These are phyloP conservation scores for Chiua virens DNA, from an alignment of 768 basidiomycete species.

Conservation along the genomic window DNA sequence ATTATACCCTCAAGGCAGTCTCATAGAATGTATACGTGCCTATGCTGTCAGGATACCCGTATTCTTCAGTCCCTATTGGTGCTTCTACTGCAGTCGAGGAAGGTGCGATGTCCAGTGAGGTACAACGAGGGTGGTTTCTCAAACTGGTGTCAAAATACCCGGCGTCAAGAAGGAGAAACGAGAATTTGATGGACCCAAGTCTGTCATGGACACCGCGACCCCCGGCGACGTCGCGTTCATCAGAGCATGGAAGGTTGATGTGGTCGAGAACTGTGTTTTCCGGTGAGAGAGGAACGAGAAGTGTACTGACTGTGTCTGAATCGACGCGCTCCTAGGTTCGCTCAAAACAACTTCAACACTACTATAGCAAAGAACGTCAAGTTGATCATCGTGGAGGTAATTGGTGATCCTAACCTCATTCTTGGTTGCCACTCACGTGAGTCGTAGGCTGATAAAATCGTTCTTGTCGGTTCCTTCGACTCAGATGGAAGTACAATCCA, in stretches of 20 bases:
- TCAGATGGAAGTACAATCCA: constrained; percentile 81
- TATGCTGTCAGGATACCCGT: constrained; percentile 90
- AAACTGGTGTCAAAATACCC: constrained; percentile 64
- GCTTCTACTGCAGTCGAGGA: constrained; percentile 81
- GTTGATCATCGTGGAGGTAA: constrained; percentile 87
- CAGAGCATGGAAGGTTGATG: constrained; percentile 90
- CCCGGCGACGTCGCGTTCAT: constrained; percentile 83
- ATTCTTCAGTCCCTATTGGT: constrained; percentile 92
- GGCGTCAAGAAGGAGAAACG: constrained; percentile 77
- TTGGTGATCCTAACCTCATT: constrained; percentile 1
- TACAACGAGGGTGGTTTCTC: constrained; percentile 76
- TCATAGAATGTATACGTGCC: constrained; percentile 84
- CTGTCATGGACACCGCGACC: constrained; percentile 79
- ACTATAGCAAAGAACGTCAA: constrained; percentile 90
- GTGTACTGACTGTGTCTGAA: neutral
- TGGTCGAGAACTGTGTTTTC: constrained; percentile 89
- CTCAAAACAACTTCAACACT: constrained; percentile 84
- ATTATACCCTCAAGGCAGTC: constrained; percentile 89
- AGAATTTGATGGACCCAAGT: constrained; percentile 77
- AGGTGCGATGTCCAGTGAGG: constrained; percentile 73
- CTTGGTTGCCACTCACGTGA: neutral
- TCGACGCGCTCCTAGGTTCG: constrained; percentile 50
- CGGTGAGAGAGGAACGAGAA: constrained; percentile 46
- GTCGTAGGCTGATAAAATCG: constrained; percentile 81
- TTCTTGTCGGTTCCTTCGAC: constrained; percentile 79